Percentiles rank a stretch among this genome's conserved stretches.
Evolutionary conservation across 2,329 filamentous ascomycete genomes (phyloP).

Genomic region (Beauveria varroae): DNA sequence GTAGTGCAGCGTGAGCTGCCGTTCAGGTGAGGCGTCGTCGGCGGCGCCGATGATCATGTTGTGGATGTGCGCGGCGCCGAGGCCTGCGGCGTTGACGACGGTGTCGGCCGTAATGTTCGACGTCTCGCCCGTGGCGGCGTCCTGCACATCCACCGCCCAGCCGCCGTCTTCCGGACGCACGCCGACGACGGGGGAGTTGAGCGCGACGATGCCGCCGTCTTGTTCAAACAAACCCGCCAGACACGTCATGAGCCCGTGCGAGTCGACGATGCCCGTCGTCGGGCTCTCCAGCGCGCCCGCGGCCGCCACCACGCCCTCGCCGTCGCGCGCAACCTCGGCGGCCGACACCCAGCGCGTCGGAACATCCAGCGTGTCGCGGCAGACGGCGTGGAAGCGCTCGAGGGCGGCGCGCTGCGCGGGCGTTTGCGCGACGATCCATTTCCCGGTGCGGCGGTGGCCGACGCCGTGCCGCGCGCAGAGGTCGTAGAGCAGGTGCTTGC

Average conservation of each 20-base stretch:
- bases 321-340: constrained; percentile 54
- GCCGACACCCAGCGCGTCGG: constrained; percentile 63
- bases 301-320: constrained; percentile 68
- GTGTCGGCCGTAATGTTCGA: constrained; percentile 64
- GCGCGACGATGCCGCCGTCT: constrained; percentile 63
- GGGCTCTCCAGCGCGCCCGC: constrained; percentile 74
- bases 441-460: constrained; percentile 67
- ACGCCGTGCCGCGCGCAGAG: constrained; percentile 64
- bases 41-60: constrained; percentile 57
- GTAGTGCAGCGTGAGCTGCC: constrained; percentile 60
- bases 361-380: constrained; percentile 38
- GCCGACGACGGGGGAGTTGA: constrained; percentile 56
- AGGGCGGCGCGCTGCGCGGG: constrained; percentile 58
- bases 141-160: constrained; percentile 59
- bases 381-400: constrained; percentile 42
- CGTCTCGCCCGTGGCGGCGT: constrained; percentile 37
- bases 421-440: constrained; percentile 92
- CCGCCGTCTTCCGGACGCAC: constrained; percentile 51
- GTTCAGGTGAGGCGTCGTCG: constrained; percentile 34
- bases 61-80: constrained; percentile 66
- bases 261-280: constrained; percentile 85
- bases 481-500: constrained; percentile 69
- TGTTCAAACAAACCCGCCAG: constrained; percentile 73
- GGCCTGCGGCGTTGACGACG: constrained; percentile 78
- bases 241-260: constrained; percentile 74